Evolutionary conservation across 805 yeast species (phyloP), one percentile per base, ranked within the genome.

Genomic region (Saturnispora silvae): DNA sequence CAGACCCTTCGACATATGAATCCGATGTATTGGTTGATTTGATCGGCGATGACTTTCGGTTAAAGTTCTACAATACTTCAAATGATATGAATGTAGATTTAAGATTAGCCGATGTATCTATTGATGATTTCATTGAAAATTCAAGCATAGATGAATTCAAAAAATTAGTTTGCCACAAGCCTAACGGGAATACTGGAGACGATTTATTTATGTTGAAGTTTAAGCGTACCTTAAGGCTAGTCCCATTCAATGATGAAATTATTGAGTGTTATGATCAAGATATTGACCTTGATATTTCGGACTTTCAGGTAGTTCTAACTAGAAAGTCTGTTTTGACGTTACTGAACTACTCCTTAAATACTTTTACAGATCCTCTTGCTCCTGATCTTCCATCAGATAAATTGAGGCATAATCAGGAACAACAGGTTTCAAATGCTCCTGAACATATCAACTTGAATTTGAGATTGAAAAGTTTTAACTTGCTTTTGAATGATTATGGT

Each of bases 341-440:
- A 11, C 59, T 89, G 45, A 89, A 86, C 54, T 92, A 79, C 54
- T 65, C 81, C 2, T 62, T 87, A 50, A 81, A 85, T 31, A 92
- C 97, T 0, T 92, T 92, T 54, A 81, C 96, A 0, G 79, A 79
- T 56, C 95, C 95, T 0, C 69, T 74, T 43, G 77, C 81, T 1
- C 72, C 72, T 5, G 75, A 73, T 30, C 61, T 75, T 1, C 82
- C 84, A 1, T 79, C 86, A 0, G 87, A 79, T 59, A 75, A 65
- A 22, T 62, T 81, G 41, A 73, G 78, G 38, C 87, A 81, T 48
- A 79, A 79, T 48, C 70, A 70, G 44, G 72, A 66, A n/a, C 60
- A 67, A 26, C 72, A 70, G 42, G 63, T 59, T 18, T 75, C 68
- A 10, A 65, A 68, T 13, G 69, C 86, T 0, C 92, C 94, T 0